Base-by-base conservation (phyloP, 495 filamentous ascomycete species). In the Poronia punctata region DNA sequence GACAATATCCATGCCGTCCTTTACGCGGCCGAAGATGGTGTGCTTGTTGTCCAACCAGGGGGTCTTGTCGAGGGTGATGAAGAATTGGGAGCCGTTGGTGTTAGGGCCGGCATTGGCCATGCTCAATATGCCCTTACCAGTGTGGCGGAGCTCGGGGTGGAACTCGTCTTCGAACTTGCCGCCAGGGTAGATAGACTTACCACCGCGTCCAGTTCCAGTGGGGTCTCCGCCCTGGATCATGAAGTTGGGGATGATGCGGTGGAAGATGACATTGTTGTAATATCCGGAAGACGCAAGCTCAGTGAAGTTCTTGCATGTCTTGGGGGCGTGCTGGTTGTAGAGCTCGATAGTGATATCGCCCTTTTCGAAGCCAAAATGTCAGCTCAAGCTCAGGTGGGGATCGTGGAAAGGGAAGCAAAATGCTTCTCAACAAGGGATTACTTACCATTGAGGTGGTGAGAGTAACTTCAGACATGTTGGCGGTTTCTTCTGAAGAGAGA, bases 31-130 rank as follows among this genome's bases (percentile, higher is more conserved):
- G 58, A 98, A 98, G 50, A 98, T 95, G 5, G 92, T 95, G 64
- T 98, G 92, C 61, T 95, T 95, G 19, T 88, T 88, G 65, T 98
- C 93, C 44, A 98, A 65, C 92, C 92, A 97, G 2, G 92, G 92
- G 14, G 93, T 92, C 3, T 93, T 93, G 23, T 88, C 92, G 28
- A 96, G 72, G 5, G 93, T 97, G 43, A 98, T 78, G 61, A 97
- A 98, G 58, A 82, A 80, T 64, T 82, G 79, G 45, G 77, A 83
- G 25, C 92, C 93, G 62, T 97, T 97, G 35, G 92, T 94, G 56
- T 98, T 83, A 7, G 86, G 86, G 1, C 92, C 92, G 7, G 80
- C 82, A 60, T 98, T 98, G 41, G 92, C 92, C 92, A 98, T 97
- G 60, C 83, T 89, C 48, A 98, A 61, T 7, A 97, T 71, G 2